Evolutionary conservation across 2,329 filamentous ascomycete genomes (phyloP), one percentile per base, ranked within the genome.

Genomic region (Pestalotiopsis sp.): DNA sequence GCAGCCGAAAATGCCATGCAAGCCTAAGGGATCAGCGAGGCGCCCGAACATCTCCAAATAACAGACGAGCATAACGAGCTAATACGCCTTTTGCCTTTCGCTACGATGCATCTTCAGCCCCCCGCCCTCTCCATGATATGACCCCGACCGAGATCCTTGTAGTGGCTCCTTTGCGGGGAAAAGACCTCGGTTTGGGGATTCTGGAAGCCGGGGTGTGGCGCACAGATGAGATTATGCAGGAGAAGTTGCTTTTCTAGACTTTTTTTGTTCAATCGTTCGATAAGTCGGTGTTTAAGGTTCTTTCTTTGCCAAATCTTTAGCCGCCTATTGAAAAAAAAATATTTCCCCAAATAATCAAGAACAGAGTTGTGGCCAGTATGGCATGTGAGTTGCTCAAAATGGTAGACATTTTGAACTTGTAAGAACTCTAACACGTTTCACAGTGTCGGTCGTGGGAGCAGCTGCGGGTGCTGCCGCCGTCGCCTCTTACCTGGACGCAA

Each of bases 401-500:
- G 5, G 27, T 2, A 7, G 27, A 52, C 45, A 52, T 13, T 20
- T 17, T 17, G 13, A 20, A 52, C 45, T 9, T 9, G 17, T 52
- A 4, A 25, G 3, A 27, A 4, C 6, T 45, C n/a, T 25, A 52
- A 52, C 20, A 52, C 3, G 3, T 20, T n/a, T 2, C 14, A 17
- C 11, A 73, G 72, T 72, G n/a, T 25, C 70, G 3, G 63, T 71
- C 64, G 73, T 70, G 13, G 73, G 70, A 59, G 52, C 20, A 57
- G 73, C 71, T 36, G 71, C 73, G 23, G 77, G 75, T 64, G 73
- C 76, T 3, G 70, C 76, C 4, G 78, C 80, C 3, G 72, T 77
- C 6, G 73, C 79, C 9, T 85, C 86, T 31, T 92, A 93, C 73
- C 80, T 92, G 39, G 87, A 94, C 75, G 92, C 88, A 66, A 92